These are phyloP conservation scores for Aspergillus arachidicola DNA, from an alignment of 2,329 filamentous ascomycete genomes.

Conservation along the genomic window DNA sequence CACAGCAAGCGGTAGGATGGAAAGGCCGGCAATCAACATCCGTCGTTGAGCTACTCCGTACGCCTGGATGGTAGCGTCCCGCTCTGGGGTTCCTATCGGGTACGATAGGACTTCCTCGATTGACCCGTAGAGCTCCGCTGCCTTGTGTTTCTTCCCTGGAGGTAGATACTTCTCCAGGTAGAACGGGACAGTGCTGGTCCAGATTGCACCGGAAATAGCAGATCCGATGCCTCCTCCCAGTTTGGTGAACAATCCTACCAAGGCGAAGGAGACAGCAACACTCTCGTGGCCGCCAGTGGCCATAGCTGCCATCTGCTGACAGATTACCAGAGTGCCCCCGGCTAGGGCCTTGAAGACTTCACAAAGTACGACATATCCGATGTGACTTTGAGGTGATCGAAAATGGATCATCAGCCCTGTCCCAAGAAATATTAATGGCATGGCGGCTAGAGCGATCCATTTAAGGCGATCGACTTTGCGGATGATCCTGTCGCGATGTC, in stretches of 20 bases:
- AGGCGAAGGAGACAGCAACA: conserved; percentile 24
- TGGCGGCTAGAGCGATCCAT: conserved; percentile 21
- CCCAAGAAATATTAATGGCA: conserved; percentile 24
- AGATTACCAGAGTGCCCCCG: conserved; percentile 24
- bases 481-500: conserved; percentile 15
- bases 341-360: conserved; percentile 27
- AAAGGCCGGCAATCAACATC: conserved; percentile 42
- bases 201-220: conserved; percentile 27
- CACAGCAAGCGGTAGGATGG: conserved; percentile 9
- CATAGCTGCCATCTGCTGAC: conserved; percentile 26
- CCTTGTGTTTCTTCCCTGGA: conserved; percentile 17
- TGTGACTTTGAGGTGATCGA: conserved; percentile 20
- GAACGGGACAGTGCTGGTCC: conserved; percentile 24
- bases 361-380: conserved; percentile 22
- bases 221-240: conserved; percentile 25
- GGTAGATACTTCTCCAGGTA: conserved; percentile 22
- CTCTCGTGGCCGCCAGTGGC: conserved; percentile 24
- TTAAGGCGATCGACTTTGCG: conserved; percentile 23
- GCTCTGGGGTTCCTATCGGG: conserved; percentile 41
- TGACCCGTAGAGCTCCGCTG: conserved; percentile 18
- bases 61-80: conserved; percentile 48
- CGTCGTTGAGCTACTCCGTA: conserved; percentile 52
- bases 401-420: conserved; percentile 28
- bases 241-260: conserved; percentile 26
- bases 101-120: conserved; percentile 33